These are phyloP conservation scores for Phytophthora citricola DNA, from an alignment of 352 stramenopile species.

Conservation along the genomic window DNA sequence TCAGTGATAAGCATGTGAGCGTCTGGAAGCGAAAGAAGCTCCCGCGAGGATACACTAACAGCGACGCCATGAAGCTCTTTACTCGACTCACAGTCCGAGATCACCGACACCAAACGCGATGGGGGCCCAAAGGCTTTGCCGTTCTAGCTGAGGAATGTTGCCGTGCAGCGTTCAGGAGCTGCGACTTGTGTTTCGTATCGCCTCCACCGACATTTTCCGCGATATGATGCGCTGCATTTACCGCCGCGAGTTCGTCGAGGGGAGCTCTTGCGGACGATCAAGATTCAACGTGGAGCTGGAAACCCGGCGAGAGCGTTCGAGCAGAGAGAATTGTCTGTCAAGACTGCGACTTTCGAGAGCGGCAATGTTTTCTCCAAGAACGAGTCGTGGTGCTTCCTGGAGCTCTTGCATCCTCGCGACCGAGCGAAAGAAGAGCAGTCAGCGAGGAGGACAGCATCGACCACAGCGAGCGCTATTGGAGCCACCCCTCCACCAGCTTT, in stretches of 20 bases:
- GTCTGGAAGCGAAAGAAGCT: conserved; percentile 46
- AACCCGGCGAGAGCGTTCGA: conserved; percentile 29
- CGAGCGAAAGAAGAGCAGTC: conserved; percentile 35
- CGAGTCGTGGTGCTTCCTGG: conserved; percentile 54
- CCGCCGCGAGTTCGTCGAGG: conserved; percentile 40
- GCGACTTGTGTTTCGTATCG: conserved; percentile 42
- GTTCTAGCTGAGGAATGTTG: conserved; percentile 40
- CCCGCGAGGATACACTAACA: conserved; percentile 16
- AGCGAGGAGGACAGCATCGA: conserved; percentile 22
- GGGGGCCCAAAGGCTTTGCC: conserved; percentile 38
- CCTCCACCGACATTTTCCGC: conserved; percentile 35
- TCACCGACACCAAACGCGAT: conserved; percentile 38
- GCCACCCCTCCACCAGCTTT: conserved; percentile 26
- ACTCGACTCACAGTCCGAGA: conserved; percentile 29
- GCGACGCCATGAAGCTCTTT: conserved; percentile 40
- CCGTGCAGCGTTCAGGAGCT: conserved; percentile 50
- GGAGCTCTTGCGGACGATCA: conserved; percentile 44
- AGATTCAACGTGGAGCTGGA: conserved; percentile 17
- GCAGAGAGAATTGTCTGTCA: conserved; percentile 38
- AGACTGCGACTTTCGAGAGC: conserved; percentile 48
- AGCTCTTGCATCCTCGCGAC: conserved; percentile 41
- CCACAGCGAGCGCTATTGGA: conserved; percentile 19
- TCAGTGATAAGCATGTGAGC: conserved; percentile 26
- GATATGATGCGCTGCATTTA: conserved; percentile 50
- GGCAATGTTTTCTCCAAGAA: conserved; percentile 43